These are phyloP conservation scores for Anastatica hierochuntica DNA, from an alignment of 345 rosid genomes.

Conservation along the genomic window DNA sequence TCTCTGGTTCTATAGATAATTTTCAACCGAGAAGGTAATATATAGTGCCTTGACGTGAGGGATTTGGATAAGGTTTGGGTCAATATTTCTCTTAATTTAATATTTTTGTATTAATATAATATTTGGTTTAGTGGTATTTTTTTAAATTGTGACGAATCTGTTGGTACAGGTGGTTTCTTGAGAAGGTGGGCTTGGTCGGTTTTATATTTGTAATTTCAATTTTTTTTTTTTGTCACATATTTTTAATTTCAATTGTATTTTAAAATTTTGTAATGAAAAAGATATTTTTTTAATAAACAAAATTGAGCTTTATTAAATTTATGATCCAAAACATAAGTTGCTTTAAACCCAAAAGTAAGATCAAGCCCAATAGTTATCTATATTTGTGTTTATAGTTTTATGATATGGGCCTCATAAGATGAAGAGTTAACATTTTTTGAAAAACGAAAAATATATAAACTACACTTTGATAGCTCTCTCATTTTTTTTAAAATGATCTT, in stretches of 20 bases:
- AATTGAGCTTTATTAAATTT: no score
- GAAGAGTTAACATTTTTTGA: background rate
- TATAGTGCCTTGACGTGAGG: constrained; percentile 11
- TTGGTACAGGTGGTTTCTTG: constrained; percentile 16
- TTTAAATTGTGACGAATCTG: constrained; percentile 8
- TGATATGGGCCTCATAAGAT: constrained; percentile 1
- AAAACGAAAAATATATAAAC: background rate
- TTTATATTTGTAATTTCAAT: background rate
- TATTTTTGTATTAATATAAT: background rate
- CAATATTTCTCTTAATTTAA: no score
- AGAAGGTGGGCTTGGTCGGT: constrained; percentile 18
- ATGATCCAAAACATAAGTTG: background rate
- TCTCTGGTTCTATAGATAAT: background rate
- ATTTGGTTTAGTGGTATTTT: background rate
- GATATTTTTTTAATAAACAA: no score
- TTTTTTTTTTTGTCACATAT: no score
- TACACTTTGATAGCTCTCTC: no score
- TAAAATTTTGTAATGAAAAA: no score
- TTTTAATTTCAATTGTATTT: no score
- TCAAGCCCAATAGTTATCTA: background rate
- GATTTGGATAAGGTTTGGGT: constrained; percentile 20
- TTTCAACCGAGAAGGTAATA: background rate
- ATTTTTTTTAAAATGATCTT: no score
- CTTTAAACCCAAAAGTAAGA: background rate
- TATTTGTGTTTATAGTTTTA: background rate